Percentiles rank a stretch among this genome's conserved stretches.
These are phyloP conservation scores for Plasmodium gallinaceum DNA, from an alignment of 169 alveolate species.

Conservation along the genomic window DNA sequence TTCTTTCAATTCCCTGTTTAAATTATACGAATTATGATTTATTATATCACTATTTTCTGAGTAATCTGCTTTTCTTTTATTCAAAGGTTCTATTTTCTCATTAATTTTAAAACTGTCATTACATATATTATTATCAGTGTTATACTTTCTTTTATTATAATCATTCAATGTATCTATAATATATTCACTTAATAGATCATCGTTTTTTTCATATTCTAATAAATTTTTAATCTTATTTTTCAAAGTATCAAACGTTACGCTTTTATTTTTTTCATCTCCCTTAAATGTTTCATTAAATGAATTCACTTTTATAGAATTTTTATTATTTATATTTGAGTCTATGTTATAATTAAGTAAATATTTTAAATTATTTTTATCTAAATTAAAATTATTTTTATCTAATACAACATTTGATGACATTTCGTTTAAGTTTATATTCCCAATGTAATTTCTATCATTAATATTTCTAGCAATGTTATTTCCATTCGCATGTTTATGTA, in stretches of 20 bases:
- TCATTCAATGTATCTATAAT: constrained; percentile 27
- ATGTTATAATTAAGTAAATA: background rate
- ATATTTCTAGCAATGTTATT: too few relatives aligned
- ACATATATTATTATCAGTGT: background rate
- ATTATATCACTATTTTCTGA: constrained; percentile 5
- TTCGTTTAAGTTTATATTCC: constrained; percentile 8
- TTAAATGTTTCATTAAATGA: background rate
- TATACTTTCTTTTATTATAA: constrained; percentile 18
- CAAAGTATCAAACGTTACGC: constrained; percentile 1
- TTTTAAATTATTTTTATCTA: constrained; percentile 15
- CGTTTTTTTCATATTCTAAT: constrained; percentile 37
- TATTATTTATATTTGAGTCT: background rate
- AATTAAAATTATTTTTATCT: constrained; percentile 9
- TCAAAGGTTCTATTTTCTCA: background rate
- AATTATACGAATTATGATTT: constrained; percentile 2
- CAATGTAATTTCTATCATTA: too few relatives aligned
- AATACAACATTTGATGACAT: constrained; percentile 2
- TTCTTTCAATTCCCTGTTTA: background rate
- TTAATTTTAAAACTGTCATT: background rate
- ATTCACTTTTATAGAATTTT: background rate
- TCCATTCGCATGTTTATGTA: background rate
- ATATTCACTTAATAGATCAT: constrained; percentile 19
- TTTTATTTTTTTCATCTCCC: background rate
- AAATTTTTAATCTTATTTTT: constrained; percentile 31
- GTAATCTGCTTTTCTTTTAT: background rate